Percentiles rank a stretch among this genome's conserved stretches.
These are phyloP conservation scores for Eustoma russellianum DNA, from an alignment of 257 asterid genomes.

Conservation along the genomic window DNA sequence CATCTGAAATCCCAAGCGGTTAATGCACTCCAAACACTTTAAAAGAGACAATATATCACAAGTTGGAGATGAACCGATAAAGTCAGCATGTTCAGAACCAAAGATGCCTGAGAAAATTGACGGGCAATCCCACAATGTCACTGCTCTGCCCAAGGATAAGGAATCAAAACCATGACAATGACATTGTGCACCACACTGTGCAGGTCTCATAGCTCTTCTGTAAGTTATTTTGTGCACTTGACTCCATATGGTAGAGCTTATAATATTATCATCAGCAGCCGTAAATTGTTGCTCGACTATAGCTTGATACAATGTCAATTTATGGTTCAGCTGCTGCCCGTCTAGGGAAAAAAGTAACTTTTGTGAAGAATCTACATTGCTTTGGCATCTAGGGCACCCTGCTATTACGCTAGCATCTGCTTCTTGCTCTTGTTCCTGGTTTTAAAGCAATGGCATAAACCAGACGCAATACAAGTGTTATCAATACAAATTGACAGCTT, in stretches of 20 bases:
- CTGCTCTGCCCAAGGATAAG: conserved; percentile 19
- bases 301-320: conserved; percentile 66
- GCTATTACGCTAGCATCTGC: conserved; percentile 19
- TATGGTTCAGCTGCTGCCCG: conserved; percentile 46
- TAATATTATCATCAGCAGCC: conserved; percentile 29
- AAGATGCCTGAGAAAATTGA: conserved; percentile 34
- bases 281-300: conserved; percentile 43
- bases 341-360: conserved; percentile 56
- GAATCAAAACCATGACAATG: conserved; percentile 25
- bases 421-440: conserved; percentile 27
- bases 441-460: too few relatives aligned
- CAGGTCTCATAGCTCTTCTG: conserved; percentile 27
- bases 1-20: conserved; percentile 58
- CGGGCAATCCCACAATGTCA: conserved; percentile 20
- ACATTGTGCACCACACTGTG: conserved; percentile 16
- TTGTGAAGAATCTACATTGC: conserved; percentile 31
- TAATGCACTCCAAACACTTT: conserved; percentile 64
- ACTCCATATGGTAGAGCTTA: conserved; percentile 56
- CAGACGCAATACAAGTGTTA: too few relatives aligned
- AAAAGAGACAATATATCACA: conserved; percentile 62
- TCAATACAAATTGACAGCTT: too few relatives aligned
- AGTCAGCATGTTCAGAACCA: conserved; percentile 26
- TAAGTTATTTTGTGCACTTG: conserved; percentile 51
- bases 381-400: conserved; percentile 24
- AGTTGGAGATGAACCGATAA: conserved; percentile 45